Base-by-base conservation (phyloP, 306 rosid genomes). In the Fragaria vesca region DNA sequence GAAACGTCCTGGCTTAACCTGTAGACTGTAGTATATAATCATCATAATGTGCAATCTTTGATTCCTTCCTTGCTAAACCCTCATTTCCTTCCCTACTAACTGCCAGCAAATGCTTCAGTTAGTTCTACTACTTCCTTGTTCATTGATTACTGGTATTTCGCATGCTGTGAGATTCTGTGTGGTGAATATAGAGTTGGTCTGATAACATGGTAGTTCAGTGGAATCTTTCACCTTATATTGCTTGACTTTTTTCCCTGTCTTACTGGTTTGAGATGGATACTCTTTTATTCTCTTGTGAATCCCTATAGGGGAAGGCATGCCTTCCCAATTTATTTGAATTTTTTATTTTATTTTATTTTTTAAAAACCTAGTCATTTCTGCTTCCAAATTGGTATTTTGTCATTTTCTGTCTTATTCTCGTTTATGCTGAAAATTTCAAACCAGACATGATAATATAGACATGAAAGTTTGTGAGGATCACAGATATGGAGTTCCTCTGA, bases 331-430 rank as follows among this genome's bases (percentile, higher is more conserved):
- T 20, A 32, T 72, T 21, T 40, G 40, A 73, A 24, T 32, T 32
- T 32, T 32, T 24, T 24, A 24, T 24, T 24, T 24, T 24, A 24
- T 24, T 24, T 24, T 24, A 24, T 24, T 32, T 30, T 30, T 30
- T 28, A 1, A 21, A 13, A 28, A 20, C 54, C 66, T 71, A 5
- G 17, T 28, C 30, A 12, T 51, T 46, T 12, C n/a, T 69, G 16
- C 73, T 70, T 71, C 20, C 66, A 72, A n/a, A 57, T 4, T 7
- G 12, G 51, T 10, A n/a, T 54, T 38, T 12, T 52, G 66, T 54
- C 62, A 72, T 72, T 54, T 72, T 51, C 76, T 30, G 30, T 55
- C 63, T 36, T 72, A 4, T 18, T 72, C 61, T 72, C 15, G 45
- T n/a, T 34, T 72, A 2, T 72, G 66, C 36, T 36, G 76, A 54